Evolutionary conservation across 2,329 filamentous ascomycete species (phyloP), one percentile per base, ranked within the genome.

Genomic region (Cryphonectria parasitica): DNA sequence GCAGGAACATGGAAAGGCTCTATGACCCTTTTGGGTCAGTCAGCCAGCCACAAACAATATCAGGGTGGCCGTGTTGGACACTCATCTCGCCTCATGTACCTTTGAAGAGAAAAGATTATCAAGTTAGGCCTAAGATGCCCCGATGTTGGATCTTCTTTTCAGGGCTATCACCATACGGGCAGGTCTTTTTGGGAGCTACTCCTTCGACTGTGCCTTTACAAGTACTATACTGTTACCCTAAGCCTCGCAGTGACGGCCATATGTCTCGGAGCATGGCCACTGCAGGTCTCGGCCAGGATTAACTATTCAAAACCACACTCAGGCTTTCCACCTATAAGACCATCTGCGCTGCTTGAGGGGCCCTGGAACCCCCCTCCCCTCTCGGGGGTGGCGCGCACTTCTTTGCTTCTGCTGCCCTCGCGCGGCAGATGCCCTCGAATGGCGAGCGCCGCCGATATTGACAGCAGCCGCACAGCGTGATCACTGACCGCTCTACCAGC

Each of bases 41-140:
- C 63, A 64, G 63, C 63, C 63, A 64, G 63, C 63, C 63, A 64
- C 63, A 58, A 31, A 52, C 63, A 58, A 58, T 58, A 58, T 6
- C 25, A 58, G 25, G 25, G 5, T 15, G 15, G 54, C 54, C 54
- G 28, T 31, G 54, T 58, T 34, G 54, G 54, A 58, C 5, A 58
- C 54, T 58, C 3, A 19, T 4, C 25, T 49, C 54, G 13, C 54
- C 54, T 34, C 54, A 31, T 17, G 28, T 13, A 31, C 54, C 54
- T 10, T 6, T 58, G 25, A 6, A 58, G 54, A 58, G 7, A 25
- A 56, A 28, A 58, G 17, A 58, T 7, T 19, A 15, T 13, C 31
- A 31, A 13, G 54, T 28, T 58, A 49, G 54, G 28, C 54, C 54
- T 28, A 19, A 58, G 25, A 58, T 31, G 54, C 17, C 13, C 54